Evolutionary conservation across 345 rosid species (phyloP), one percentile per base, ranked within the genome.

Genomic region (Turnera subulata): DNA sequence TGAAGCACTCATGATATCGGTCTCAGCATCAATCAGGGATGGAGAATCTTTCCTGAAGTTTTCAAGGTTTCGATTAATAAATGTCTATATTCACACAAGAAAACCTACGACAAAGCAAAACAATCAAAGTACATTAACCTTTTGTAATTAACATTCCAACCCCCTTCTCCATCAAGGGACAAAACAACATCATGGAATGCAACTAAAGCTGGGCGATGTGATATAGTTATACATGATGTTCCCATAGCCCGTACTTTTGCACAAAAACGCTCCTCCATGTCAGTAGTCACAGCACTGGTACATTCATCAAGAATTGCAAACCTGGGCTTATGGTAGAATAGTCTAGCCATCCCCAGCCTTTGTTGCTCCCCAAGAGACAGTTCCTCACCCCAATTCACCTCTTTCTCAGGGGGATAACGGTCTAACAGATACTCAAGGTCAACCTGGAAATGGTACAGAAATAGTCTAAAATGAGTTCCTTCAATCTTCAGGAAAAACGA

Each of bases 241-340:
- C 99, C 99, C 99, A 87, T 85, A 23, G 96, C 97, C 77, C 83
- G 86, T 72, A 90, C 97, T 79, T 93, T 88, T 45, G 96, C 78
- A 70, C 96, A 92, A 70, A 93, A 93, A 6, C 97, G 85, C 73
- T 93, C 96, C 76, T 93, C 99, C 99, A 93, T 93, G 71, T 85
- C 99, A 40, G 96, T 93, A 23, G 99, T 90, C 64, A 93, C 99
- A 60, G 99, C 99, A 81, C 99, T 93, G 46, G 99, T 93, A 81
- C 99, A 93, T 75, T 93, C 99, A 71, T 93, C 99, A 74, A 93
- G 97, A 80, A 93, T 93, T 62, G 99, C 99, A 90, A 93, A 93
- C 68, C 84, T 93, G 66, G 99, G 99, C 76, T 76, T 93, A 77
- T 93, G 99, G 65, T 88, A 93, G 73, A 93, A 93, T 58, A 93